A percentile compares a stretch with the other conserved stretches of the same genome.
phyloP scores from a whole-genome alignment of 345 rosid genomes.

The Fremontodendron californicum region DNA sequence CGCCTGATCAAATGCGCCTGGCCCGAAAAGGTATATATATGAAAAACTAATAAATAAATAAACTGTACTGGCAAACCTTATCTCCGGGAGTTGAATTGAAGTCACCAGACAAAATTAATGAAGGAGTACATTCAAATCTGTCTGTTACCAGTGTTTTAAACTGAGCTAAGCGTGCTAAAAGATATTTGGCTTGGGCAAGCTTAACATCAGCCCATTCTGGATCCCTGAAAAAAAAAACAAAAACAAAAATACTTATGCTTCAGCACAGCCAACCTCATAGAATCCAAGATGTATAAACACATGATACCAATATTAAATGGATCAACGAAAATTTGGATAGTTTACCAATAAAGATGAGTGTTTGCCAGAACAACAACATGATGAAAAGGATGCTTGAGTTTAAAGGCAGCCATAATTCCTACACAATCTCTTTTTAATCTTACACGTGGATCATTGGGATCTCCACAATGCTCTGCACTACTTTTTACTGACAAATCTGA shows the following conservation, averaged over 20 bases:
- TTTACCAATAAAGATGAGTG: slow-evolving; percentile 87
- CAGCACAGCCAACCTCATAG: background rate
- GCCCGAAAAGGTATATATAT: background rate
- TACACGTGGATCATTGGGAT: slow-evolving; percentile 72
- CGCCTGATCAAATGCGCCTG: no score
- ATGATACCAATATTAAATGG: background rate
- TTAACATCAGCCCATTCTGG: slow-evolving; percentile 88
- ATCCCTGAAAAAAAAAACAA: slow-evolving; percentile 55
- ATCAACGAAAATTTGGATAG: background rate
- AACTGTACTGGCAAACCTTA: slow-evolving; percentile 39
- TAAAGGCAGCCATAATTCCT: slow-evolving; percentile 89
- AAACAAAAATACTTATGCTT: slow-evolving; percentile 1
- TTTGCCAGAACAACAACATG: slow-evolving; percentile 72
- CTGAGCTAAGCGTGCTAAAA: slow-evolving; percentile 54
- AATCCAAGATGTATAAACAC: slow-evolving; percentile 5
- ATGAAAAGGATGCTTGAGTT: slow-evolving; percentile 51
- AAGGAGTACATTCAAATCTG: slow-evolving; percentile 57
- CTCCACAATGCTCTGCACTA: slow-evolving; percentile 47
- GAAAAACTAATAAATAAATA: background rate
- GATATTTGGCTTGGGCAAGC: slow-evolving; percentile 94
- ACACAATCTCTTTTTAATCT: slow-evolving; percentile 88
- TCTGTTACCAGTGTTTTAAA: slow-evolving; percentile 54
- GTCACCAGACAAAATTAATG: slow-evolving; percentile 76
- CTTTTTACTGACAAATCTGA: slow-evolving; percentile 33
- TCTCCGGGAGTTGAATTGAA: slow-evolving; percentile 91